Evolutionary conservation across 108 stramenopile species (phyloP), one percentile per base, ranked within the genome.

Genomic region (Asterionellopsis glacialis): DNA sequence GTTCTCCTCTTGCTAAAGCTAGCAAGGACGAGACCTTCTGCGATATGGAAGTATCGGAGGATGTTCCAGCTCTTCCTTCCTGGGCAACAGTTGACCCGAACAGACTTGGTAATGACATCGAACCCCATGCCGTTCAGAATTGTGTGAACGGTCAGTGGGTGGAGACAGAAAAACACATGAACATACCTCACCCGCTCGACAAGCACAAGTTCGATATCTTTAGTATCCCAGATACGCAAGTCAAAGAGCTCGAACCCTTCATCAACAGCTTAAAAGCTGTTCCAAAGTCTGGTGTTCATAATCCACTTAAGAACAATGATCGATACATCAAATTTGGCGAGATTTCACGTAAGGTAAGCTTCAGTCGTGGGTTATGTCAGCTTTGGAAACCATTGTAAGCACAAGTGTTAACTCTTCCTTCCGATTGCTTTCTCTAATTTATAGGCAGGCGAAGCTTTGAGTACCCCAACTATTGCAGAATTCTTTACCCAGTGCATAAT

Each of bases 401-500:
- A 23, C 3, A 13, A 27, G 54, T 13, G 16, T 40, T 49, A 39
- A 45, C 2, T 43, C 19, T 64, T 63, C 19, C 23, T 57, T 47
- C 45, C 24, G 23, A 49, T 43, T 0, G 45, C 42, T 19, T 38
- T 28, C 7, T 33, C 33, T 33, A 7, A 7, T 7, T 33, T 33
- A 7, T 33, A 33, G 33, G 92, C 96, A 9, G 91, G 91, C 48
- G 70, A 76, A 40, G 81, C 80, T 48, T 77, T 95, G n/a, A 69
- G 68, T 15, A 45, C 76, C 23, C 87, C 89, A 0, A 83, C 87
- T n/a, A 84, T 88, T 19, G 77, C 87, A 23, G 90, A 96, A 24
- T 98, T 89, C 81, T 97, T 98, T 69, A 68, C 87, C 9, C 59
- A 76, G 28, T 69, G 84, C 49, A 97, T 98, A 50, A 83, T 81